phyloP scores from a whole-genome alignment of 2,329 filamentous ascomycete genomes.

The Plenodomus tracheiphilus region DNA sequence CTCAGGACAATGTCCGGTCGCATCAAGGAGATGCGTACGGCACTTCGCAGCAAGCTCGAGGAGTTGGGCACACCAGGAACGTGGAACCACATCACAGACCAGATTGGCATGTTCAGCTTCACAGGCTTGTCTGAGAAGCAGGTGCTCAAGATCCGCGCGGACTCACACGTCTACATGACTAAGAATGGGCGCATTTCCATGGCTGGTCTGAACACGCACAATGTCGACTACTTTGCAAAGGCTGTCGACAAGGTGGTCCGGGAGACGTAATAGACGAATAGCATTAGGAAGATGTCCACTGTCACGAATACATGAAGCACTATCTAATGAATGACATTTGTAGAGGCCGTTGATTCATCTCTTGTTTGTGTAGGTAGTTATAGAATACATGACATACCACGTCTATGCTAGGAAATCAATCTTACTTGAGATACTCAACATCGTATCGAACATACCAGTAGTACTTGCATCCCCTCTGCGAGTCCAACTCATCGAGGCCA shows the following conservation, averaged over 20 bases:
- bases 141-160: conserved; percentile 69
- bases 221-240: conserved; percentile 90
- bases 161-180: conserved; percentile 84
- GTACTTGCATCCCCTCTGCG: no score
- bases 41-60: conserved; percentile 78
- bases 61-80: conserved; percentile 81
- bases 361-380: not conserved
- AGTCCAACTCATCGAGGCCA: no score
- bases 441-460: no score
- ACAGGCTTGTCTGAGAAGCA: conserved; percentile 77
- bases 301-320: conserved; percentile 3
- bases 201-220: conserved; percentile 92
- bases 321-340: not conserved
- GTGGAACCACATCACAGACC: conserved; percentile 97
- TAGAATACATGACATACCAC: not conserved
- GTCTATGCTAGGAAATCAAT: no score
- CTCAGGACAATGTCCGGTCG: conserved; percentile 91
- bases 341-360: not conserved
- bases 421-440: no score
- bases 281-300: not conserved
- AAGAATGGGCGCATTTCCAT: conserved; percentile 99
- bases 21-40: conserved; percentile 88
- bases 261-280: conserved; percentile 46
- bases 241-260: conserved; percentile 84
- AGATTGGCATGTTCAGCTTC: conserved; percentile 99